phyloP scores from a whole-genome alignment of 116 monocot genomes.

The Thalassia testudinum region DNA sequence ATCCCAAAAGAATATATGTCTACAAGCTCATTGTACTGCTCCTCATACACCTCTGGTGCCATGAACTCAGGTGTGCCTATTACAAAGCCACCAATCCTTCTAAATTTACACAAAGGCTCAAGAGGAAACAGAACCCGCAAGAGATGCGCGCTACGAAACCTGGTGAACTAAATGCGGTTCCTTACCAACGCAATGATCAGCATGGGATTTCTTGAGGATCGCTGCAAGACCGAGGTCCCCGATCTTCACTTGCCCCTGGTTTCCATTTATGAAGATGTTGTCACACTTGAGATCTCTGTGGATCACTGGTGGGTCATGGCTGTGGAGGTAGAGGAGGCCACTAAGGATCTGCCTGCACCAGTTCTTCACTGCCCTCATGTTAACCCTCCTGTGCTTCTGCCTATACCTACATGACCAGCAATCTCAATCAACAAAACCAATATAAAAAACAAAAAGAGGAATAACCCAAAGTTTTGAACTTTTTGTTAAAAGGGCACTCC shows the following conservation, averaged over 20 bases:
- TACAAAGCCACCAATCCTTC: neutral
- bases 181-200: constrained; percentile 33
- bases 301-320: constrained; percentile 47
- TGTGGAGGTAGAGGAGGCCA: constrained; percentile 45
- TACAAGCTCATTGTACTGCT: constrained; percentile 74
- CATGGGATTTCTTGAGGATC: constrained; percentile 33
- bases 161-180: neutral
- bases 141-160: too few relatives aligned
- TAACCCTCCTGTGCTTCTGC: constrained; percentile 38
- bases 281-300: constrained; percentile 28
- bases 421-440: neutral
- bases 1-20: constrained; percentile 93
- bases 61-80: constrained; percentile 81
- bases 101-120: neutral
- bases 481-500: too few relatives aligned
- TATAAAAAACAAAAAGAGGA: neutral
- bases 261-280: constrained; percentile 28
- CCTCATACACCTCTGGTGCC: constrained; percentile 80
- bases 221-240: constrained; percentile 54
- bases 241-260: constrained; percentile 24
- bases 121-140: neutral
- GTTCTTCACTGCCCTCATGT: constrained; percentile 38
- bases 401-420: constrained; percentile 22
- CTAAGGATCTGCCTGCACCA: constrained; percentile 60
- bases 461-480: too few relatives aligned